phyloP scores from a whole-genome alignment of 2,329 filamentous ascomycete species.

The Neonectria sp. region DNA sequence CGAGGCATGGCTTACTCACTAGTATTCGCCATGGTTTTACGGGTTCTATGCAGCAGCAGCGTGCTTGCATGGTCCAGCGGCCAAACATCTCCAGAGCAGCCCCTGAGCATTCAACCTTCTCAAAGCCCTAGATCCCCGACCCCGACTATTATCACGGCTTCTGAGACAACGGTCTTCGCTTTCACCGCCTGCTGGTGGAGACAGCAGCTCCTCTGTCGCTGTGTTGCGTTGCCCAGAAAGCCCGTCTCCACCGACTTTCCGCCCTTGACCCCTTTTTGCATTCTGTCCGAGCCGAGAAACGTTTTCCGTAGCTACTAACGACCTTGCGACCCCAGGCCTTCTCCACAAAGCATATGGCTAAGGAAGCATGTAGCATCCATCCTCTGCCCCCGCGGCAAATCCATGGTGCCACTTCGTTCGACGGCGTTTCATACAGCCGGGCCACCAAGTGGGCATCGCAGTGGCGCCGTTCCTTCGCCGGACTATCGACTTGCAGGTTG shows the following conservation, averaged over 20 bases:
- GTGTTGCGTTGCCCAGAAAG: conserved; percentile 1
- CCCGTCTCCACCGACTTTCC: conserved; percentile 16
- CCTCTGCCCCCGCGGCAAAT: conserved; percentile 35
- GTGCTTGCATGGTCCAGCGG: background rate
- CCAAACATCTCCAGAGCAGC: background rate
- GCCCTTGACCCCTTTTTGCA: conserved; percentile 5
- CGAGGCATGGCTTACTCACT: background rate
- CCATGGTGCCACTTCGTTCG: conserved; percentile 38
- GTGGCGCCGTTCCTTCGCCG: conserved; percentile 29
- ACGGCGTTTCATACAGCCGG: conserved; percentile 39
- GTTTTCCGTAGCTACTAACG: conserved; percentile 2
- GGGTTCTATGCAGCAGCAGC: background rate
- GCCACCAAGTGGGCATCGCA: conserved; percentile 41
- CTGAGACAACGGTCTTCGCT: conserved; percentile 14
- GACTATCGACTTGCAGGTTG: conserved; percentile 22
- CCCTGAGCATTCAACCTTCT: background rate
- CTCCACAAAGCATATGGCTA: conserved; percentile 20
- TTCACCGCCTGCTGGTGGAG: conserved; percentile 24
- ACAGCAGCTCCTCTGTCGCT: conserved; percentile 1
- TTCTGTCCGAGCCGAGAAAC: conserved; percentile 13
- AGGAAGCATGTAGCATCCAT: conserved; percentile 1
- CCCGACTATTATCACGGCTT: conserved; percentile 6
- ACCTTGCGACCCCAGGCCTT: background rate
- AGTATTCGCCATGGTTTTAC: background rate
- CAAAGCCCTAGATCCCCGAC: background rate